These are phyloP conservation scores for Beauveria medogensis DNA, from an alignment of 2,329 filamentous ascomycete genomes.

Conservation along the genomic window DNA sequence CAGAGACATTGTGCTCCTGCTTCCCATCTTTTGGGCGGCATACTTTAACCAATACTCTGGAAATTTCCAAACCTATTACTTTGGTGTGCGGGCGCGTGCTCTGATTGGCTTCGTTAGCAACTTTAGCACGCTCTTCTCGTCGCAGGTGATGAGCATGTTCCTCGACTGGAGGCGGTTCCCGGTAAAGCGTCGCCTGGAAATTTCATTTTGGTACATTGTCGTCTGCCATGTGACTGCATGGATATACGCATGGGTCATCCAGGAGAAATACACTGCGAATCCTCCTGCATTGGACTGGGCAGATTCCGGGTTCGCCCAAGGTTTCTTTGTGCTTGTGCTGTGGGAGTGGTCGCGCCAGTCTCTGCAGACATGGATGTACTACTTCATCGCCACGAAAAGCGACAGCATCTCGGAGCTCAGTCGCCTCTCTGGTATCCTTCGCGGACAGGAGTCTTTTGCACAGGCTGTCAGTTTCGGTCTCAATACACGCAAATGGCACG, in stretches of 20 bases:
- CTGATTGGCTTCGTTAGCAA: conserved; percentile 36
- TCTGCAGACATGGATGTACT: conserved; percentile 49
- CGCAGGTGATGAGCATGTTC: conserved; percentile 34
- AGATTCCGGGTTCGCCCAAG: conserved; percentile 35
- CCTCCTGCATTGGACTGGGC: conserved; percentile 33
- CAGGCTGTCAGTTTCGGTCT: conserved; percentile 32
- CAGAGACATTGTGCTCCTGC: conserved; percentile 17
- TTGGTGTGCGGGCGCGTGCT: conserved; percentile 34
- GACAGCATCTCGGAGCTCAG: conserved; percentile 46
- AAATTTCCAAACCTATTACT: conserved; percentile 38
- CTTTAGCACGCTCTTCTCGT: conserved; percentile 30
- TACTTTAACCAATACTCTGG: conserved; percentile 28
- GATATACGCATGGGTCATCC: conserved; percentile 45
- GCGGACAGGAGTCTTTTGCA: conserved; percentile 33
- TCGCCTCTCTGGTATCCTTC: conserved; percentile 30
- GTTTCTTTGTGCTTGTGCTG: conserved; percentile 39
- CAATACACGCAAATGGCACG: conserved; percentile 30
- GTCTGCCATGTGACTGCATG: conserved; percentile 38
- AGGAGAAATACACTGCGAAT: conserved; percentile 39
- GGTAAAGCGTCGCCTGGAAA: conserved; percentile 33
- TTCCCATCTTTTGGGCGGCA: conserved; percentile 20
- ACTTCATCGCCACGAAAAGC: conserved; percentile 45
- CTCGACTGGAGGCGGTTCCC: conserved; percentile 32
- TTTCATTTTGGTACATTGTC: conserved; percentile 38
- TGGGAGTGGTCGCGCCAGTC: conserved; percentile 44